Evolutionary conservation across 345 rosid species (phyloP).

Genomic region (Eutrema heterophyllum): DNA sequence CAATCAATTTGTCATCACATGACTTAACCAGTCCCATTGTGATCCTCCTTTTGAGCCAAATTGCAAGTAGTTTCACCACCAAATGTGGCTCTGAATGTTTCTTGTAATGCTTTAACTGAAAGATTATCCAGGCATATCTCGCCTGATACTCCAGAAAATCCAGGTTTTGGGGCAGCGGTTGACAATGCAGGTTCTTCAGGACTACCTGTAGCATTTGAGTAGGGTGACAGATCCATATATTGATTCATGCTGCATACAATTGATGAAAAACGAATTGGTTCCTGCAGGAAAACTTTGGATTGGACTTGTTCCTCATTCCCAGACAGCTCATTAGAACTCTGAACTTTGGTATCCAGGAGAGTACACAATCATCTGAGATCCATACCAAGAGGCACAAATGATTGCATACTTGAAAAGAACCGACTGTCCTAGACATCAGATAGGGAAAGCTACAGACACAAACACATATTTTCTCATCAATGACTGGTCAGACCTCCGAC

Average conservation of each 20-base stretch:
- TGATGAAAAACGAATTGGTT: conserved; percentile 34
- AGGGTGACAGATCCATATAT: conserved; percentile 38
- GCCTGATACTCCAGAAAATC: conserved; percentile 54
- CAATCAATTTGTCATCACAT: conserved; percentile 54
- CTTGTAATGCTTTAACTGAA: conserved; percentile 83
- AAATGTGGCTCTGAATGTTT: conserved; percentile 77
- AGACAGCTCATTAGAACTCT: conserved; percentile 39
- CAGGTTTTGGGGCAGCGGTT: conserved; percentile 46
- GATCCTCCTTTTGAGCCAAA: conserved; percentile 86
- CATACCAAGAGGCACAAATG: conserved; percentile 9
- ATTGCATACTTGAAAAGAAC: not conserved
- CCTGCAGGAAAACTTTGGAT: conserved; percentile 53
- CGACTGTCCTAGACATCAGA: no score
- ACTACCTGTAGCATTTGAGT: conserved; percentile 37
- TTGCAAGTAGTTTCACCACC: conserved; percentile 90
- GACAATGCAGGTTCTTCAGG: conserved; percentile 37
- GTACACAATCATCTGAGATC: conserved; percentile 44
- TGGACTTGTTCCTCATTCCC: conserved; percentile 46
- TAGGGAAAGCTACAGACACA: no score
- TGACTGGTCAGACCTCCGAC: no score
- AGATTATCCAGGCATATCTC: conserved; percentile 62
- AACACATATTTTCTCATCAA: no score
- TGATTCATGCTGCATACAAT: conserved; percentile 36
- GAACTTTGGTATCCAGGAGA: conserved; percentile 40
- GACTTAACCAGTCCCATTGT: conserved; percentile 69